Percentiles rank a stretch among this genome's conserved stretches.
These are phyloP conservation scores for Haplosporangium gracile DNA, from an alignment of 192 early-diverging fungal genomes.

Conservation along the genomic window DNA sequence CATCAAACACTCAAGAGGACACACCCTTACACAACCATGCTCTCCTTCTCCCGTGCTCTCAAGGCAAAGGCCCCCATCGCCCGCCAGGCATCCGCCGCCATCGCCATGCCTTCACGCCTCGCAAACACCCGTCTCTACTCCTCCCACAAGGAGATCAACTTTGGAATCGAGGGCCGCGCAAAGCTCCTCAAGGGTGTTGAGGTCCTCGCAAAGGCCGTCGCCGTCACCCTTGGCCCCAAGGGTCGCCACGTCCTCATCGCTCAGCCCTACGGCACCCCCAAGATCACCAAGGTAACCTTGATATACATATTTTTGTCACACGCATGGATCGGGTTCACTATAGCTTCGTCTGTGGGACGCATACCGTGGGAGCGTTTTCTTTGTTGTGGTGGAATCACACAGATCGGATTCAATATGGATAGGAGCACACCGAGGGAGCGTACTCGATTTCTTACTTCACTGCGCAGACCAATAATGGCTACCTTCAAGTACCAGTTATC, in stretches of 20 bases:
- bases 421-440: not conserved
- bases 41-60: constrained; percentile 54
- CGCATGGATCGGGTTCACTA: no score
- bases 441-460: not conserved
- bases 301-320: not conserved
- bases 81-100: constrained; percentile 21
- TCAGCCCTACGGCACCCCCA: constrained; percentile 96
- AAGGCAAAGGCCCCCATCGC: constrained; percentile 50
- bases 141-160: constrained; percentile 97
- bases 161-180: constrained; percentile 96
- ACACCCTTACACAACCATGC: constrained; percentile 19
- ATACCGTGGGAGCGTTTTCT: not conserved
- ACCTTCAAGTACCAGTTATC: not conserved
- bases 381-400: not conserved
- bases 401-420: not conserved
- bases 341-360: no score
- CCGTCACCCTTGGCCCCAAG: constrained; percentile 99
- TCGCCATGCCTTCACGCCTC: constrained; percentile 30
- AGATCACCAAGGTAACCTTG: constrained; percentile 88
- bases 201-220: constrained; percentile 96
- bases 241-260: constrained; percentile 99
- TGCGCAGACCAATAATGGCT: not conserved
- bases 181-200: constrained; percentile 95
- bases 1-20: constrained; percentile 13
- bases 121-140: constrained; percentile 67